Evolutionary conservation across 2,329 filamentous ascomycete genomes (phyloP), one percentile per base, ranked within the genome.

Genomic region (Catunica adiposa): DNA sequence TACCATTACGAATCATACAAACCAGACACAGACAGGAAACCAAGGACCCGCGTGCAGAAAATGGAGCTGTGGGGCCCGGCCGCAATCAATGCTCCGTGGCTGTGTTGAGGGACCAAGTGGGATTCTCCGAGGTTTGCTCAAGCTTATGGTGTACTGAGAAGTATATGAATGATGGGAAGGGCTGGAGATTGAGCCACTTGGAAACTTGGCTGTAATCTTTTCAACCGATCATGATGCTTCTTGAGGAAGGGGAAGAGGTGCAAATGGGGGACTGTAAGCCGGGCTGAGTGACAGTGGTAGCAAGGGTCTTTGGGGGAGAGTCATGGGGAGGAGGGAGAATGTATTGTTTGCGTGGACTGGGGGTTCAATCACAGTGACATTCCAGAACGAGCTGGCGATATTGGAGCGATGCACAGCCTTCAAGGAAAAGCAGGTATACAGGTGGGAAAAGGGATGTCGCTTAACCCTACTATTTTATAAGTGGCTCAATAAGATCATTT

Each of bases 361-460:
- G 40, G 40, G 15, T 17, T 44, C n/a, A 44, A 44, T 44, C 8
- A n/a, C 20, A 8, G 40, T 44, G 15, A 2, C 40, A 44, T 44
- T 44, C 40, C 40, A 44, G 40, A 44, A 44, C n/a, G 40, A 44
- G 20, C n/a, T 44, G 40, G 40, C 40, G 40, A 44, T 44, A 44
- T 44, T 44, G 40, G 20, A 17, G 15, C 20, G 4, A 22, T 14
- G 40, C 17, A 44, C n/a, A 44, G n/a, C 40, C 40, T 44, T 44
- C 40, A n/a, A 44, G 8, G 29, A 44, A 44, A 7, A n/a, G 8
- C 40, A 44, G 3, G 20, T 44, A 17, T n/a, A 44, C 40, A 17
- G 20, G 20, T 44, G 8, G 20, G 11, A 34, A 34, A 34, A 34
- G 40, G 9, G 20, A 44, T n/a, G 7, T 17, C 15, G 8, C 20